Base-by-base conservation (phyloP, 192 early-diverging fungal species). In the Gryganskiella cystojenkinii region DNA sequence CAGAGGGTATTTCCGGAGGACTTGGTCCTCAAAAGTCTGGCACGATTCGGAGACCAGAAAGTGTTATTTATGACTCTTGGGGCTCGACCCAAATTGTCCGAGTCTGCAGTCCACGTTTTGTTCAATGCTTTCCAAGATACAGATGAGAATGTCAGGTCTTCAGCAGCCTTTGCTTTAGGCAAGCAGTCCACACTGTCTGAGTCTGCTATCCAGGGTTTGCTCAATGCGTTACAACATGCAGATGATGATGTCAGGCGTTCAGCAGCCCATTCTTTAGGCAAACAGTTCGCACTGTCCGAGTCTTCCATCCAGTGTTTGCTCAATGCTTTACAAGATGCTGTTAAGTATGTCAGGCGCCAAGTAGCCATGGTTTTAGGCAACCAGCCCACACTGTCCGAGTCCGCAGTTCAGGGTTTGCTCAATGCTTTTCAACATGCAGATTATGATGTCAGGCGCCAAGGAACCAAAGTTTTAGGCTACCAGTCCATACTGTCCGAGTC, bases 1-100 rank as follows among this genome's bases (percentile, higher is more conserved):
- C 47, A 45, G n/a, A 8, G 22, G 24, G 27, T 46, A 34, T 61
- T 69, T 13, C 50, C 57, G 0, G 67, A 69, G 40, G 1, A 31
- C 25, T 37, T 42, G 30, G 4, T 52, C 6, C 13, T 59, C 0
- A 0, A 59, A 13, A 15, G 0, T 40, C 35, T 27, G 22, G 11
- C 28, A 24, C 46, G 2, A 33, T 31, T 7, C 1, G 45, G 34
- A 47, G 47, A 56, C 5, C 0, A 0, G 14, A 7, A 15, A 19
- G 34, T 30, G 43, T 55, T n/a, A 3, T 15, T 8, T n/a, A n/a
- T n/a, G n/a, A 56, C 64, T 46, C 27, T 67, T 28, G 64, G 42
- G 35, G 19, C 7, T 33, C 64, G 54, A 2, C 31, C 54, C 3
- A 67, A 14, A 24, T 49, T 67, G 15, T 57, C 64, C 6, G 22